A percentile compares a stretch with the other conserved stretches of the same genome.
Conservation (phyloP, 768 basidiomycete species). For the Pleurotus salmoneostramineus region DNA sequence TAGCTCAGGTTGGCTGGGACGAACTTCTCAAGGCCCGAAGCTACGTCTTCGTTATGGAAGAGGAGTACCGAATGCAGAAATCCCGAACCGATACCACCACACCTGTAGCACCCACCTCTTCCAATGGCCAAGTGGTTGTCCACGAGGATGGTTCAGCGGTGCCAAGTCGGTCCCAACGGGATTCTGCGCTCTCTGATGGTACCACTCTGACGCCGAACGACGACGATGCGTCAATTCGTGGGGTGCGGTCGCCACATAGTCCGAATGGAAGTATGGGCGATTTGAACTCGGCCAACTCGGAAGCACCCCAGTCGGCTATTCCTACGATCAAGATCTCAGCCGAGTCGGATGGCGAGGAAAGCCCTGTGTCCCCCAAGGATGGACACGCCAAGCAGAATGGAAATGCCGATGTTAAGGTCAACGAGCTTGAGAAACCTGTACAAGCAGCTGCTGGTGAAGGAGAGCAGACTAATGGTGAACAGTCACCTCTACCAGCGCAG, state of each 20-base stretch:
- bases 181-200: slow-evolving; percentile 16
- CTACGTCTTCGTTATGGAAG: slow-evolving; percentile 98
- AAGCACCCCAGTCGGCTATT: not conserved
- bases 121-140: slow-evolving; percentile 38
- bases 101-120: slow-evolving; percentile 13
- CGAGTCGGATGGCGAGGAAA: slow-evolving; percentile 31
- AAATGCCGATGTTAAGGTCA: slow-evolving; percentile 28
- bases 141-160: slow-evolving; percentile 61
- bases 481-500: slow-evolving; percentile 28
- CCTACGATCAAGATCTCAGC: slow-evolving; percentile 16
- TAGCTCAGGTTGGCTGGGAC: slow-evolving; percentile 97
- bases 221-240: slow-evolving; percentile 57
- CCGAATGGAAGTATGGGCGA: slow-evolving; percentile 18
- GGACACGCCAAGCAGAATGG: slow-evolving; percentile 26
- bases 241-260: slow-evolving; percentile 42
- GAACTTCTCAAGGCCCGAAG: slow-evolving; percentile 95
- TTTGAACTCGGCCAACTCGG: slow-evolving; percentile 19
- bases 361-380: slow-evolving; percentile 16
- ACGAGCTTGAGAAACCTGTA: slow-evolving; percentile 40
- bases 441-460: slow-evolving; percentile 48
- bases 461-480: slow-evolving; percentile 33
- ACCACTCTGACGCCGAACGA: slow-evolving; percentile 22
- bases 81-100: slow-evolving; percentile 65
- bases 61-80: slow-evolving; percentile 98
- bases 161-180: slow-evolving; percentile 13